These are phyloP conservation scores for Sphaceloma murrayae DNA, from an alignment of 2,329 filamentous ascomycete genomes.

Conservation along the genomic window DNA sequence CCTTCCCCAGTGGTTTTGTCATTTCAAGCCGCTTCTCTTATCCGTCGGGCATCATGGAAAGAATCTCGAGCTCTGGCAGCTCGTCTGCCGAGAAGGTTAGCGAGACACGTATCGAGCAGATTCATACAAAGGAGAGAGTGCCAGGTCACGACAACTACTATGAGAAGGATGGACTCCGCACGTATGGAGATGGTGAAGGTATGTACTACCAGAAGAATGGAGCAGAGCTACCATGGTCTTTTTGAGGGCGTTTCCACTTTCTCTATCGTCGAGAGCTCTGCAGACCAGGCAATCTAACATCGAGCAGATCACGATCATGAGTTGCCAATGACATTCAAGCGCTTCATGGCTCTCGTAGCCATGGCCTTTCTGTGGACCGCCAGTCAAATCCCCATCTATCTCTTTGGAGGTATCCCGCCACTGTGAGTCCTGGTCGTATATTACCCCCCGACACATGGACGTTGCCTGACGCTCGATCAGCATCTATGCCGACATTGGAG, in stretches of 20 bases:
- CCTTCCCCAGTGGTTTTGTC: not conserved
- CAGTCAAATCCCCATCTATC: slow-evolving; percentile 48
- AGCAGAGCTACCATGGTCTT: too few relatives aligned
- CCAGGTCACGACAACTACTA: slow-evolving; percentile 35
- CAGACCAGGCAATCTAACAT: too few relatives aligned
- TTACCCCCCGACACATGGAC: too few relatives aligned
- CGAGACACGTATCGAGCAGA: slow-evolving; percentile 26
- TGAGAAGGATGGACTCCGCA: slow-evolving; percentile 39
- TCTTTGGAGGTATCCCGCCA: slow-evolving; percentile 38
- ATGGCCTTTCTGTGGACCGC: slow-evolving; percentile 55
- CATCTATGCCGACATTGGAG: slow-evolving; percentile 53
- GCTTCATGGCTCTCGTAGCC: slow-evolving; percentile 46
- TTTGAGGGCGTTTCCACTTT: too few relatives aligned
- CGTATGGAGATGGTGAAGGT: slow-evolving; percentile 38
- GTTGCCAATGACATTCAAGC: slow-evolving; percentile 37
- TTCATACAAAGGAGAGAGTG: slow-evolving; percentile 32
- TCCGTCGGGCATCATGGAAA: slow-evolving; percentile 2
- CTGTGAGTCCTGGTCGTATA: too few relatives aligned
- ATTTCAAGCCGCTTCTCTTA: not conserved
- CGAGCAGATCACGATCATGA: slow-evolving; percentile 31
- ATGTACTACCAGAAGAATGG: too few relatives aligned
- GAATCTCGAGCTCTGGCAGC: slow-evolving; percentile 7
- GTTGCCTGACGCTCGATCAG: too few relatives aligned
- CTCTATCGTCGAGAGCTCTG: too few relatives aligned
- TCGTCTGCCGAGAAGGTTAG: slow-evolving; percentile 15